Conservation (phyloP, 2,329 filamentous ascomycete genomes). For the Alternaria sp. region DNA sequence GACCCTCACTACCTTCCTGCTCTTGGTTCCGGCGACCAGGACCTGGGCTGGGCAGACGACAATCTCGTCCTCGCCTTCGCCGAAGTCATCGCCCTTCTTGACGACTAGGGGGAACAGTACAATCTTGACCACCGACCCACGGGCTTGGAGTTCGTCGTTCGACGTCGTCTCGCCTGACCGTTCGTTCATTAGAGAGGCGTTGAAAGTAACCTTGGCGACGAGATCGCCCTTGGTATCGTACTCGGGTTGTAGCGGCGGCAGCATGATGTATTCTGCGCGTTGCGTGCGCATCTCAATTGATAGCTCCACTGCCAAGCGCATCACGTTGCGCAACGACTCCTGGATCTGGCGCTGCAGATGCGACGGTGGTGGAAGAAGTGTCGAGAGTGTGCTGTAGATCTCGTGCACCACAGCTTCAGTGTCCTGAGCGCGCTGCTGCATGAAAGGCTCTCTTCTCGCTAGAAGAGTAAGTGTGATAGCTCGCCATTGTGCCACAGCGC, state of each 20-base stretch:
- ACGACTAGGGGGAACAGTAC: slow-evolving; percentile 96
- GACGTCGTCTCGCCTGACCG: slow-evolving; percentile 72
- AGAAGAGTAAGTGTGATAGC: slow-evolving; percentile 92
- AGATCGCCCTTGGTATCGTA: slow-evolving; percentile 94
- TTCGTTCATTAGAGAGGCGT: slow-evolving; percentile 93
- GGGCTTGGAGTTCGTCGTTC: slow-evolving; percentile 80
- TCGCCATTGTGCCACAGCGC: slow-evolving; percentile 96
- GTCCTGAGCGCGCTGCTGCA: slow-evolving; percentile 81
- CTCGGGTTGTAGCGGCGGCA: slow-evolving; percentile 90
- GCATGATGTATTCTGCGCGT: slow-evolving; percentile 97
- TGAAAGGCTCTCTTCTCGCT: slow-evolving; percentile 79
- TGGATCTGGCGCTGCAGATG: slow-evolving; percentile 81
- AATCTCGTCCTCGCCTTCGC: slow-evolving; percentile 89
- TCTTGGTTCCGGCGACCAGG: slow-evolving; percentile 66
- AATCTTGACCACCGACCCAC: slow-evolving; percentile 80
- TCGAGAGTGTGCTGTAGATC: slow-evolving; percentile 81
- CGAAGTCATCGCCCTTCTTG: slow-evolving; percentile 89
- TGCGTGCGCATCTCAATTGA: slow-evolving; percentile 98
- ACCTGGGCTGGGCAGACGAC: slow-evolving; percentile 96
- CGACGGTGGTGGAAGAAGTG: slow-evolving; percentile 84
- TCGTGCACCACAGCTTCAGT: slow-evolving; percentile 95
- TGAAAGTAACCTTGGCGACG: slow-evolving; percentile 86
- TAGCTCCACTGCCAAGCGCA: slow-evolving; percentile 85
- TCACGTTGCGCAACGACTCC: slow-evolving; percentile 83
- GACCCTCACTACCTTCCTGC: slow-evolving; percentile 58